phyloP scores from a whole-genome alignment of 1,139 yeast species.

The Eremothecium coryli region DNA sequence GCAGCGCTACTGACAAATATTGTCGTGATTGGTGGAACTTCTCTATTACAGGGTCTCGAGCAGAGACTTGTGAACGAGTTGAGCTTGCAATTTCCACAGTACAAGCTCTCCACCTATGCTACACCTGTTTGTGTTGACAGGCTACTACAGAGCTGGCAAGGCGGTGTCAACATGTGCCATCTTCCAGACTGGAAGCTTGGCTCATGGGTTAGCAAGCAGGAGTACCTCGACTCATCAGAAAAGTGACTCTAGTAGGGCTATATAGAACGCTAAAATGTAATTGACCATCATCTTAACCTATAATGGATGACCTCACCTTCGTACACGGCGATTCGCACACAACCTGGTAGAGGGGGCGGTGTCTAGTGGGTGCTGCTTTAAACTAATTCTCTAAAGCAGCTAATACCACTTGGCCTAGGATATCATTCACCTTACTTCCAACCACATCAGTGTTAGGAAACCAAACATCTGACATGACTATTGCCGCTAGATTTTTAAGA shows the following conservation, averaged over 20 bases:
- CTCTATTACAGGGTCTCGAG: conserved; percentile 51
- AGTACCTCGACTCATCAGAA: conserved; percentile 11
- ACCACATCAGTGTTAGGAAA: too few species aligned
- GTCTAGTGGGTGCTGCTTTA: too few species aligned
- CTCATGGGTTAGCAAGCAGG: conserved; percentile 21
- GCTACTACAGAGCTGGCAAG: conserved; percentile 25
- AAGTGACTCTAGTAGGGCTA: too few species aligned
- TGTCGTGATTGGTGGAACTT: conserved; percentile 57
- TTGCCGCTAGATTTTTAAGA: neutral
- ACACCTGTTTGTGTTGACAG: conserved; percentile 26
- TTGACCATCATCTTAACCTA: too few species aligned
- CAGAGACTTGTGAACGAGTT: conserved; percentile 52
- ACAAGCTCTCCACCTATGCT: conserved; percentile 27
- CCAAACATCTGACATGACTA: too few species aligned
- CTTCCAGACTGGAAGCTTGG: conserved; percentile 27
- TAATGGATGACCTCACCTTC: too few species aligned
- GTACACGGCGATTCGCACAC: too few species aligned
- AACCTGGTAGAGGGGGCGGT: too few species aligned
- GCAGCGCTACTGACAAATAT: conserved; percentile 43
- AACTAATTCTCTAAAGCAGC: too few species aligned
- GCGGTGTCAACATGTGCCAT: conserved; percentile 23
- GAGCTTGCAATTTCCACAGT: conserved; percentile 27
- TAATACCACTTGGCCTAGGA: too few species aligned
- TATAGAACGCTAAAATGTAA: too few species aligned
- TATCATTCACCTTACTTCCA: too few species aligned